Evolutionary conservation across 352 stramenopile genomes (phyloP), one percentile per base, ranked within the genome.

Genomic region (Pythium biforme): DNA sequence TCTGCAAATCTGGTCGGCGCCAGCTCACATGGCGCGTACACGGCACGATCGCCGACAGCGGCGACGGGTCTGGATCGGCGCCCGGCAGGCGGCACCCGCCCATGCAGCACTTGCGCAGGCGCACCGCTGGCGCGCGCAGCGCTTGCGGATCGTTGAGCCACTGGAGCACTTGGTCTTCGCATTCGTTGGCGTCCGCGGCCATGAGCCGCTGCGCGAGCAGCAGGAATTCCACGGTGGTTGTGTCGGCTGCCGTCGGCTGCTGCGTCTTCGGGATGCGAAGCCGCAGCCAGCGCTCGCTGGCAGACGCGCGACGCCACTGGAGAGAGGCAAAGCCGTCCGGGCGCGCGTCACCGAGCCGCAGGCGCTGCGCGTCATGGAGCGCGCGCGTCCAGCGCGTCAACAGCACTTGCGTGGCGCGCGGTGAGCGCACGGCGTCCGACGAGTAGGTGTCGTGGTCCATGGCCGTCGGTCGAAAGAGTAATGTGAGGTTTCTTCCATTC

Each of bases 251-350:
- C 34, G 23, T 25, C 5, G 17, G 26, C 5, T 5, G 14, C 40
- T 9, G 25, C 27, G 26, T 19, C 14, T 2, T 37, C 2, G 33
- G 12, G 11, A 66, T 33, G 26, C 51, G 40, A 20, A 66, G 41
- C 33, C 51, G 40, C 14, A 66, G 41, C 59, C 59, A 66, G 15
- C 59, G 59, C 45, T 60, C 50, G 23, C 33, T 41, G 0, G 50
- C 23, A 10, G 27, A 10, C 20, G 59, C 23, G 31, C 53, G 41
- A 31, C 43, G 50, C 59, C 59, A 66, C 41, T 54, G 50, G 40
- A 66, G 39, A 40, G 59, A 66, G 22, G 59, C 59, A 34, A 60
- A 56, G 41, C 59, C 51, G 25, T 66, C 59, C 14, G 50, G 41
- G 17, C 59, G 59, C 22, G 50, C 27, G 17, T 59, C 59, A 17